phyloP scores from a whole-genome alignment of 495 filamentous ascomycete species.

The Hypoxylon trugodes region DNA sequence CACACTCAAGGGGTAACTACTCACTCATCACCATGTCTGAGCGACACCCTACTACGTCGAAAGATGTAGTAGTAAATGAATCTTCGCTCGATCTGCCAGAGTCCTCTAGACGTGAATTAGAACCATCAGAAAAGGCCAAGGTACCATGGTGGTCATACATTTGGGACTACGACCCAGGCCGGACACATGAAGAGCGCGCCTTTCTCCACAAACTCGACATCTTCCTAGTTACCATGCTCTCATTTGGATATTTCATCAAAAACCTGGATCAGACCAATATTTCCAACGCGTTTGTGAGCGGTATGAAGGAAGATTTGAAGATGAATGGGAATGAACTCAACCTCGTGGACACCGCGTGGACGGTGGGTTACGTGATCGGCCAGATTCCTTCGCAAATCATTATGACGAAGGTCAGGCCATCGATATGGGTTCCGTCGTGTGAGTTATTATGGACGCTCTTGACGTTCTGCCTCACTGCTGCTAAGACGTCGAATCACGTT shows the following conservation, averaged over 20 bases:
- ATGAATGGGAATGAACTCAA: slow-evolving; percentile 47
- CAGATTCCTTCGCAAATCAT: slow-evolving; percentile 52
- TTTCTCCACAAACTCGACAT: slow-evolving; percentile 44
- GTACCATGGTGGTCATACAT: slow-evolving; percentile 40
- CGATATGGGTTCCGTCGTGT: slow-evolving; percentile 53
- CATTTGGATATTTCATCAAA: slow-evolving; percentile 55
- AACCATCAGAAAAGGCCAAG: slow-evolving; percentile 12
- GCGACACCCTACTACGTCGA: slow-evolving; percentile 6
- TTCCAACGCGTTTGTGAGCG: slow-evolving; percentile 52
- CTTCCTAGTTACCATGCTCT: slow-evolving; percentile 50
- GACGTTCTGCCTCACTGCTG: slow-evolving; percentile 46
- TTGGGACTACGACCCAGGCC: slow-evolving; percentile 42
- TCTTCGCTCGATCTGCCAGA: slow-evolving; percentile 10
- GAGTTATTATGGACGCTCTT: slow-evolving; percentile 49
- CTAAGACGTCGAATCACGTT: slow-evolving; percentile 41
- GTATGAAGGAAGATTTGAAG: slow-evolving; percentile 47
- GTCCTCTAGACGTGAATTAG: slow-evolving; percentile 7
- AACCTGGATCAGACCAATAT: slow-evolving; percentile 53
- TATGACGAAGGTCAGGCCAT: slow-evolving; percentile 54
- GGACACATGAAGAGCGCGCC: slow-evolving; percentile 34
- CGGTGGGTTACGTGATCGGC: slow-evolving; percentile 49
- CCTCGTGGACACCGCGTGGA: slow-evolving; percentile 46
- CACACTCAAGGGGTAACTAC: not conserved
- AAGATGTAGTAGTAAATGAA: slow-evolving; percentile 24
- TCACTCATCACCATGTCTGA: slow-evolving; percentile 19